Conservation (phyloP, 2,329 filamentous ascomycete genomes). For the Colletotrichum tabaci region DNA sequence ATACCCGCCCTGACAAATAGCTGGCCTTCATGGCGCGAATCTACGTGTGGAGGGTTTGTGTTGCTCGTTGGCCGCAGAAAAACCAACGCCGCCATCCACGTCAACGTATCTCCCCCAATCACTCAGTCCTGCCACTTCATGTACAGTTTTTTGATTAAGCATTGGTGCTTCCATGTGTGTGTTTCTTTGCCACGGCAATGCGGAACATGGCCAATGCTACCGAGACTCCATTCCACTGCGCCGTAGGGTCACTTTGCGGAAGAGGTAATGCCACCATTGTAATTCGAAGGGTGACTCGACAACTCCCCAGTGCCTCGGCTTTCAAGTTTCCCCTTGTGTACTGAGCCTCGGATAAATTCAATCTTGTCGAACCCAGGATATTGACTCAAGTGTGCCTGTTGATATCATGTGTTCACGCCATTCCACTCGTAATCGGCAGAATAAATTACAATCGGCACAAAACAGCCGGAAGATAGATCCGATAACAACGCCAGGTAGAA, state of each 20-base stretch:
- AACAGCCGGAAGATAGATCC: background rate
- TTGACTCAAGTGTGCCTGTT: background rate
- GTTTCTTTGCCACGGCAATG: background rate
- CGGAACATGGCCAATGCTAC: background rate
- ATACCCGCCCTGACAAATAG: no score
- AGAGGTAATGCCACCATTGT: background rate
- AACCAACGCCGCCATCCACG: no score
- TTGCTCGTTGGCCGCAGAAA: no score
- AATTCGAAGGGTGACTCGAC: background rate
- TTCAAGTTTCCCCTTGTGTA: background rate
- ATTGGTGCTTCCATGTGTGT: background rate
- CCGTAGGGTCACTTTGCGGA: background rate
- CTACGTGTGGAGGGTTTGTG: no score
- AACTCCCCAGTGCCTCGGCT: background rate
- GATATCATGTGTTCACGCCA: background rate
- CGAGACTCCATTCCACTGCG: background rate
- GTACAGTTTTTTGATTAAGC: no score
- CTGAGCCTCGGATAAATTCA: no score
- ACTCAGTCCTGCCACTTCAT: no score
- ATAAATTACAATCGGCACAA: background rate
- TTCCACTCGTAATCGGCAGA: background rate
- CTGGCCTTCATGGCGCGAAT: no score
- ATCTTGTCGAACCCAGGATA: background rate
- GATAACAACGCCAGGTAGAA: background rate
- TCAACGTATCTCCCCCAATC: no score